phyloP scores from a whole-genome alignment of 2,329 filamentous ascomycete genomes.

The Aureobasidium sp. region DNA sequence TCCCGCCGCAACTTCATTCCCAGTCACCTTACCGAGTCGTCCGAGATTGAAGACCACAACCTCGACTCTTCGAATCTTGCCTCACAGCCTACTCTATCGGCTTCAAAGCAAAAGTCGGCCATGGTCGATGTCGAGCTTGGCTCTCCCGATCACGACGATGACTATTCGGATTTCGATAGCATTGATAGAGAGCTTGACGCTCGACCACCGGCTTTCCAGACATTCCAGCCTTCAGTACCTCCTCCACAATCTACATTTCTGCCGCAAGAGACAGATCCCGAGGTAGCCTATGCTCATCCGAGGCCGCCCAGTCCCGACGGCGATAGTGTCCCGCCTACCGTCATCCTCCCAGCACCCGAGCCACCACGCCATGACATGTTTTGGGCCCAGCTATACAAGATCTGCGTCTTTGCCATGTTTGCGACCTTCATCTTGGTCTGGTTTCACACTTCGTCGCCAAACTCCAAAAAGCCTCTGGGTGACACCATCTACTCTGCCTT shows the following conservation, averaged over 20 bases:
- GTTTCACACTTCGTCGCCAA: conserved; percentile 72
- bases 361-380: conserved; percentile 80
- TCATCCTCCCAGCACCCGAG: conserved; percentile 56
- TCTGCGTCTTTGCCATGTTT: conserved; percentile 74
- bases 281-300: conserved; percentile 39
- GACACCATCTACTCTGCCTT: conserved; percentile 93
- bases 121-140: conserved; percentile 87
- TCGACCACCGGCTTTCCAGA: conserved; percentile 47
- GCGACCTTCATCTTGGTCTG: conserved; percentile 85
- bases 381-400: conserved; percentile 85
- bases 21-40: conserved; percentile 76
- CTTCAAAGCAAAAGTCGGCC: conserved; percentile 51
- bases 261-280: conserved; percentile 47
- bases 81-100: background rate
- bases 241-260: conserved; percentile 36
- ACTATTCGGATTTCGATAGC: conserved; percentile 35
- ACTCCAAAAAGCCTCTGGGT: conserved; percentile 64
- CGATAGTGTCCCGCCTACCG: conserved; percentile 50
- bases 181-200: conserved; percentile 34
- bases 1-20: conserved; percentile 84
- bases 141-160: conserved; percentile 46
- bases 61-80: conserved; percentile 23
- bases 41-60: conserved; percentile 66
- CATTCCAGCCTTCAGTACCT: conserved; percentile 29
- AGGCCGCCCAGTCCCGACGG: conserved; percentile 43